phyloP scores from a whole-genome alignment of 352 stramenopile species.

The Phytophthora europaea region DNA sequence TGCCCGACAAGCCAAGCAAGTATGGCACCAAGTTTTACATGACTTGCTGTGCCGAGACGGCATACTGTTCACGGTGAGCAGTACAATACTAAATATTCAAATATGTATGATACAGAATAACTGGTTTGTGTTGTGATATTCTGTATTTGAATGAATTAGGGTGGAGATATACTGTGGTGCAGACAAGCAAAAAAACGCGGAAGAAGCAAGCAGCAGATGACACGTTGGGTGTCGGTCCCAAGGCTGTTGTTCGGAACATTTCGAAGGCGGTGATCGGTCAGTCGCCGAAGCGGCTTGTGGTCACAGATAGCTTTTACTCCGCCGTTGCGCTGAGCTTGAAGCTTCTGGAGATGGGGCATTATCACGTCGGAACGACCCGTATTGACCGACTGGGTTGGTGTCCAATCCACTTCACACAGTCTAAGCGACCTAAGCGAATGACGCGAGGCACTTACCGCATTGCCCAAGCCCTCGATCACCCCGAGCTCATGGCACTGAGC shows the following conservation, averaged over 20 bases:
- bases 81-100: conserved; percentile 7
- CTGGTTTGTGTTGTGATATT: not conserved
- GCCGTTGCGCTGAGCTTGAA: conserved; percentile 13
- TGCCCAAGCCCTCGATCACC: conserved; percentile 11
- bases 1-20: conserved; percentile 27
- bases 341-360: conserved; percentile 13
- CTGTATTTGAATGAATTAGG: not conserved
- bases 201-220: not conserved
- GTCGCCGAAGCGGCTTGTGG: conserved; percentile 4
- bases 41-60: conserved; percentile 21
- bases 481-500: conserved; percentile 9
- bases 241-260: conserved; percentile 19
- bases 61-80: conserved; percentile 25
- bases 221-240: not conserved
- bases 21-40: conserved; percentile 39
- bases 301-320: conserved; percentile 29
- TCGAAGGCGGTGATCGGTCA: conserved; percentile 16
- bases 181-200: not conserved
- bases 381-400: conserved; percentile 22
- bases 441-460: conserved; percentile 18
- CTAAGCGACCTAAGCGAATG: conserved; percentile 16
- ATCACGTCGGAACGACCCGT: conserved; percentile 24
- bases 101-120: not conserved
- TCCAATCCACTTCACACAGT: conserved; percentile 22
- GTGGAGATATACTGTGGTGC: not conserved